Evolutionary conservation across 176 grass and related monocot genomes (phyloP).

Genomic region (Carex cristatella): DNA sequence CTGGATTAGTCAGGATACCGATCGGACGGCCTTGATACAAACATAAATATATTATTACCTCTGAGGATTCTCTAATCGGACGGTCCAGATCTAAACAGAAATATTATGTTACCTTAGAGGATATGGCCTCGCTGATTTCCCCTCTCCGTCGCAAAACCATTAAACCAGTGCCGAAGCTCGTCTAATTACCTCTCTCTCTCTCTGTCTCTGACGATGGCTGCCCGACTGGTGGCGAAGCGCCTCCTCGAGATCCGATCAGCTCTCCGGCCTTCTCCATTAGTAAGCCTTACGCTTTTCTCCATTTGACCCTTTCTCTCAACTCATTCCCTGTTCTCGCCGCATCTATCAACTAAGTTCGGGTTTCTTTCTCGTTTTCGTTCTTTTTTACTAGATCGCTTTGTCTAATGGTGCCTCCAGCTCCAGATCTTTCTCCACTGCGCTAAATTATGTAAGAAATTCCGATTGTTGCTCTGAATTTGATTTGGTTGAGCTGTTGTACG

Average conservation of each 20-base stretch:
- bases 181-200: neutral
- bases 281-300: slow-evolving; percentile 14
- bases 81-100: no score
- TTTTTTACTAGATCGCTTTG: neutral
- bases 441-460: slow-evolving; percentile 70
- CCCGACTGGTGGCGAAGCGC: slow-evolving; percentile 15
- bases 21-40: no score
- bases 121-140: no score
- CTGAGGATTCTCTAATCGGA: no score
- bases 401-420: slow-evolving; percentile 1
- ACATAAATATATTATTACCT: no score
- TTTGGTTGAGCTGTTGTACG: slow-evolving; percentile 27
- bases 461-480: slow-evolving; percentile 24
- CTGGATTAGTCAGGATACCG: no score
- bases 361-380: neutral
- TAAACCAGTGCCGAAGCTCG: neutral
- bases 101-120: no score
- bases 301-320: neutral
- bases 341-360: neutral
- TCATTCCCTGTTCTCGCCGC: neutral
- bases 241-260: neutral
- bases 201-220: slow-evolving; percentile 17
- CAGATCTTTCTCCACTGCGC: slow-evolving; percentile 42
- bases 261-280: slow-evolving; percentile 11
- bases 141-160: neutral